Percentiles rank a stretch among this genome's conserved stretches.
phyloP scores from a whole-genome alignment of 2,329 filamentous ascomycete species.

The Leptodontidium sp. region DNA sequence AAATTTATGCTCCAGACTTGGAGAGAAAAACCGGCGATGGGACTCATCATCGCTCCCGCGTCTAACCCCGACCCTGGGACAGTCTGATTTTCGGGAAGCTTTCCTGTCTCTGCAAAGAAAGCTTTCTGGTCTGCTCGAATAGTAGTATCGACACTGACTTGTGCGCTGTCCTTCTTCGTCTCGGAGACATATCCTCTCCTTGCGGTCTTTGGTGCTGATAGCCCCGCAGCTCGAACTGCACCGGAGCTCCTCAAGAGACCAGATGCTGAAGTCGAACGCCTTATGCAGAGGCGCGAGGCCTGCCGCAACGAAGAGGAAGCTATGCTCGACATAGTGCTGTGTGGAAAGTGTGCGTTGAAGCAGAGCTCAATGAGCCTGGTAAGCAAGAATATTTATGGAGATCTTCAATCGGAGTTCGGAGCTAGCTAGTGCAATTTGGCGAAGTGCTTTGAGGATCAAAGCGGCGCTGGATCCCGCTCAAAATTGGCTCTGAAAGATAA shows the following conservation, averaged over 20 bases:
- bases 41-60: conserved; percentile 74
- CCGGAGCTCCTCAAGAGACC: conserved; percentile 40
- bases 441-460: too few relatives aligned
- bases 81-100: conserved; percentile 40
- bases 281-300: conserved; percentile 46
- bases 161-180: conserved; percentile 79
- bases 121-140: conserved; percentile 88
- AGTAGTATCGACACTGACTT: conserved; percentile 82
- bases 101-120: conserved; percentile 65
- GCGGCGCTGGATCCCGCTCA: too few relatives aligned
- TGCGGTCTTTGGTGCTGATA: conserved; percentile 37
- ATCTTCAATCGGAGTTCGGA: not conserved
- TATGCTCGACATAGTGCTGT: conserved; percentile 41
- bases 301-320: conserved; percentile 45
- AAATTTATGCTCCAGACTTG: conserved; percentile 21
- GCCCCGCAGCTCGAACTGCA: conserved; percentile 35
- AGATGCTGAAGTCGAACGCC: conserved; percentile 39
- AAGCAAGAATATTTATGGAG: conserved; percentile 28
- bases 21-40: conserved; percentile 69
- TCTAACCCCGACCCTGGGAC: conserved; percentile 41
- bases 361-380: conserved; percentile 14
- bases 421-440: not conserved
- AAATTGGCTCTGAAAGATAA: too few relatives aligned
- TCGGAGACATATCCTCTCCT: conserved; percentile 82
- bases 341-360: conserved; percentile 24